Evolutionary conservation across 305 asterid genomes (phyloP), one percentile per base, ranked within the genome.

Genomic region (Petunia hybrid): DNA sequence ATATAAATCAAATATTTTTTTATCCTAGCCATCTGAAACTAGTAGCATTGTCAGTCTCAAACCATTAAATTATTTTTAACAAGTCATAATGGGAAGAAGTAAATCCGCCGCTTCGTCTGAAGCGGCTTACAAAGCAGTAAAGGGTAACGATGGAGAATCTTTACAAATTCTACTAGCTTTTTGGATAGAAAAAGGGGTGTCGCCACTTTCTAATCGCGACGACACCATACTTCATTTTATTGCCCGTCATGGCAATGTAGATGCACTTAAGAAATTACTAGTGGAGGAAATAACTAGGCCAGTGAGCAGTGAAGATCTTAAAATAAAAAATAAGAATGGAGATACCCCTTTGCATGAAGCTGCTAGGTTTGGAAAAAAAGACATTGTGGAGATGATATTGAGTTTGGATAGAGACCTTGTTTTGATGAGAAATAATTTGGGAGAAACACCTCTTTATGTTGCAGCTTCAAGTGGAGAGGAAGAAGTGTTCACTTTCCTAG

Each of bases 401-500:
- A 64, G 12, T 4, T 48, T 12, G 75, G 16, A 62, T 0, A 38
- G 14, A 0, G 41, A 48, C 6, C 59, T 66, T n/a, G 42, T 67
- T 2, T 79, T 8, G 5, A 42, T 45, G 16, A 41, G 65, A 4
- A 79, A 79, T 55, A 40, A 3, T 5, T 51, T 5, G 16, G 77
- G 82, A 38, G 82, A 79, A 53, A 65, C 82, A 3, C 82, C 82
- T 4, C 35, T 79, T 79, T 79, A 38, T 79, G 77, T 79, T 8
- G 62, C 66, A 0, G 76, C 56, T 8, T 16, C 38, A 1, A 6
- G 10, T 4, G 82, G 82, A 36, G 76, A 46, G 4, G 36, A 45
- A 35, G 48, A 79, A 35, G 76, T 79, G 2, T 79, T 79, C 46
- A 13, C 7, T 41, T 63, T 79, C 0, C 8, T 64, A 14, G 65